Evolutionary conservation across 441 rosid species (phyloP).

Genomic region (Rhodomyrtus psidioides): DNA sequence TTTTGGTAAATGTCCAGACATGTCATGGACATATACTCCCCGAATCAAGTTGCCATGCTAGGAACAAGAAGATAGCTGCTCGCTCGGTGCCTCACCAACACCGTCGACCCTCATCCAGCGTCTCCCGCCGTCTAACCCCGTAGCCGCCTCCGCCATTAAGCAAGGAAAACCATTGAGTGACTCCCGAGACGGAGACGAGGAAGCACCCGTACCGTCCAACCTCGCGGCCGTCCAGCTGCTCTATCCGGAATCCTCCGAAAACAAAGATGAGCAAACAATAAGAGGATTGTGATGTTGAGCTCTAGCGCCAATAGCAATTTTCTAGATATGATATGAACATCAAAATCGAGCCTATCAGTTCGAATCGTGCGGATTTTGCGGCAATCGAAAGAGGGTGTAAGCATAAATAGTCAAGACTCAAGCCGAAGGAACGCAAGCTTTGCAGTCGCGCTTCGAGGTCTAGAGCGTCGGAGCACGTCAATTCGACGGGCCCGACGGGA

Average conservation of each 20-base stretch:
- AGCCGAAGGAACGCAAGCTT: not conserved
- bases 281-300: not conserved
- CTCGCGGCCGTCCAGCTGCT: not conserved
- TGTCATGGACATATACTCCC: not conserved
- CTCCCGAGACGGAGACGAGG: not conserved
- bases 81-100: fast-evolving
- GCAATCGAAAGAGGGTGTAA: not conserved
- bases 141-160: not conserved
- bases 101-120: fast-evolving
- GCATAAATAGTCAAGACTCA: not conserved
- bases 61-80: not conserved
- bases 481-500: not conserved
- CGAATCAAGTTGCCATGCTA: not conserved
- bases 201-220: not conserved
- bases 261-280: not conserved
- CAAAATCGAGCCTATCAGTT: not conserved
- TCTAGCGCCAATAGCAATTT: not conserved
- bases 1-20: not conserved
- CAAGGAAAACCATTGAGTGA: not conserved
- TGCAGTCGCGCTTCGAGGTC: not conserved
- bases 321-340: not conserved
- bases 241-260: not conserved
- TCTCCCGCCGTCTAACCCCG: not conserved
- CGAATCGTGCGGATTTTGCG: not conserved
- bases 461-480: not conserved